Base-by-base conservation (phyloP, 2,329 filamentous ascomycete species). In the Huntiella bhutanensis region DNA sequence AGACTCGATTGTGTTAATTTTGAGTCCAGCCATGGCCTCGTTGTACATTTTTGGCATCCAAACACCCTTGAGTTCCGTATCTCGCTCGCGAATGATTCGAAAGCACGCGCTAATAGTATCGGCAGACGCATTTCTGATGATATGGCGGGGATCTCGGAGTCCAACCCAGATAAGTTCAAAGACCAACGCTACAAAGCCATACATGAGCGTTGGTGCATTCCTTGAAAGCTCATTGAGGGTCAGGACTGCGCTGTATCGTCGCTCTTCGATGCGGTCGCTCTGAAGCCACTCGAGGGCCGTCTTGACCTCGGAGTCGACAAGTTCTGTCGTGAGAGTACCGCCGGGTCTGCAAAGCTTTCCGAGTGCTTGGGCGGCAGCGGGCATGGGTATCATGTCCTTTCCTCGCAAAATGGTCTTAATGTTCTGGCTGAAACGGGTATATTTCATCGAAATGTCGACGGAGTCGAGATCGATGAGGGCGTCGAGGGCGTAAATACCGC, bases 91-190 rank as follows among this genome's bases (percentile, higher is more conserved):
- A 52, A 98, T 91, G 53, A 98, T 96, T 58, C 87, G 81, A 63
- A 98, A 93, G 61, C 87, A 95, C 52, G 88, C 85, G 54, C 85
- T 91, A 53, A 96, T 84, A 1, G 88, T 86, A 58, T 96, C 85
- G 13, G 85, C 86, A 4, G 91, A 87, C 1, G 86, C 91, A 54
- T 86, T 83, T 45, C 91, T 77, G 53, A 98, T 98, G 43, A 95
- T 75, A 41, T 92, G 82, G 59, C 92, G 86, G 35, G 76, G 77
- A 58, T 98, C 91, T 50, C 88, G 75, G 48, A 98, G 69, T 22
- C 87, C 88, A 45, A 93, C 82, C 91, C 91, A 96, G 52, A 98
- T 85, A 59, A 93, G 80, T 55, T 95, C 86, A 56, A 98, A 86
- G 43, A 98, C 84, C 58, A 91, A 80, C n/a, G 82, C 79, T 43